Evolutionary conservation across 1,284 basidiomycete species (phyloP).

Genomic region (Agroathelia rolfsii): DNA sequence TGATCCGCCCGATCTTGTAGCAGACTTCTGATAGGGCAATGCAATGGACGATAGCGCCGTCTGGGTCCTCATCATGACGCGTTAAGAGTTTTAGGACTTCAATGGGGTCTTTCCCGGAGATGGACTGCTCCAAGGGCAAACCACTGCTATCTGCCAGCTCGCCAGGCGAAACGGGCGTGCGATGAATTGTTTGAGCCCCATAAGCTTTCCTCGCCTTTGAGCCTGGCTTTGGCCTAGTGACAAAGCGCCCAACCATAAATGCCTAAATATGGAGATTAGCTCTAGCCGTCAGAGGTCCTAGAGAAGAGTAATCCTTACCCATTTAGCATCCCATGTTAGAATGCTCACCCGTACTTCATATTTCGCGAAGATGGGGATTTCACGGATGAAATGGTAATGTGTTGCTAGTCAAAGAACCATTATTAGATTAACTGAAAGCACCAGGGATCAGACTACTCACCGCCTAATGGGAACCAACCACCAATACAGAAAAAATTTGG

Average conservation of each 20-base stretch:
- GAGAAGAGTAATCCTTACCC: conserved; percentile 57
- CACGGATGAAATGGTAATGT: conserved; percentile 66
- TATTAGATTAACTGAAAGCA: conserved; percentile 4
- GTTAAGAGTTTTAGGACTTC: no score
- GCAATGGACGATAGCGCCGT: conserved; percentile 58
- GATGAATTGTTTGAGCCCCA: no score
- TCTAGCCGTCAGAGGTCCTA: no score
- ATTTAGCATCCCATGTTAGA: conserved; percentile 78
- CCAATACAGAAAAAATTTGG: conserved; percentile 56
- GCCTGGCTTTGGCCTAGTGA: conserved; percentile 55
- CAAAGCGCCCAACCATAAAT: conserved; percentile 59
- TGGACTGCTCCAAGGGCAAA: no score
- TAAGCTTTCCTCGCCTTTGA: no score
- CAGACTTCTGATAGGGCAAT: conserved; percentile 59
- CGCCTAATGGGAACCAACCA: conserved; percentile 64
- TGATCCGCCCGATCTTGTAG: conserved; percentile 70
- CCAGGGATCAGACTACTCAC: conserved; percentile 24
- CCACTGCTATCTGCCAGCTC: no score
- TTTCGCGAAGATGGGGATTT: conserved; percentile 63
- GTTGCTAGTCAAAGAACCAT: conserved; percentile 34
- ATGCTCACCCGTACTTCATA: conserved; percentile 66
- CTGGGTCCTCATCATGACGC: conserved; percentile 42
- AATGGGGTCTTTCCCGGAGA: no score
- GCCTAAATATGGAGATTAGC: no score
- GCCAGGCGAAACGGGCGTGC: no score